These are phyloP conservation scores for Aspergillus tamarii DNA, from an alignment of 2,329 filamentous ascomycete genomes.

Conservation along the genomic window DNA sequence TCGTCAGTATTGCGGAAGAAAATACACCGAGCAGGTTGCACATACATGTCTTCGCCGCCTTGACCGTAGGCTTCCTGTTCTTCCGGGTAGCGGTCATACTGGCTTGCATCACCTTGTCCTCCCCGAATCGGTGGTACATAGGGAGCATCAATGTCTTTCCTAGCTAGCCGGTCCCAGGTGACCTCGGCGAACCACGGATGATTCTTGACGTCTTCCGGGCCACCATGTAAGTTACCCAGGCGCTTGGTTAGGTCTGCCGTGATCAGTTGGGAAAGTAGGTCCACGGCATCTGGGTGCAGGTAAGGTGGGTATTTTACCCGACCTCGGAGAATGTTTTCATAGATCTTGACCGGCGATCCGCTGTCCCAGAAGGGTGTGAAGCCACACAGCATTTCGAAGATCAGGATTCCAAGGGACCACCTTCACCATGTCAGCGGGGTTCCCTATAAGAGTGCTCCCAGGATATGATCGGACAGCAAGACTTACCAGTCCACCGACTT, in stretches of 20 bases:
- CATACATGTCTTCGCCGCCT: constrained; percentile 81
- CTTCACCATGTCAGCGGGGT: constrained; percentile 50
- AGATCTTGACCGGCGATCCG: constrained; percentile 97
- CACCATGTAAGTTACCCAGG: constrained; percentile 89
- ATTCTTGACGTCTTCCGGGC: constrained; percentile 88
- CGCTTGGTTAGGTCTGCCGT: constrained; percentile 94
- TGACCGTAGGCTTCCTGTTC: constrained; percentile 91
- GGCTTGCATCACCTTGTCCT: constrained; percentile 90
- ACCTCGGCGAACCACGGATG: constrained; percentile 97
- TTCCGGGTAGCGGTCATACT: constrained; percentile 97
- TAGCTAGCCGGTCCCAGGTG: constrained; percentile 90
- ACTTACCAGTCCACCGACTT: constrained; percentile 97
- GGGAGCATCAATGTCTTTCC: constrained; percentile 97
- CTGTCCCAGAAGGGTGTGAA: constrained; percentile 99
- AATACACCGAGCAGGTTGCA: constrained; percentile 33
- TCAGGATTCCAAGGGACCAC: constrained; percentile 98
- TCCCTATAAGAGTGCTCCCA: no score
- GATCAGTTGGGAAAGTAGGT: constrained; percentile 89
- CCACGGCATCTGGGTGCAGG: constrained; percentile 90
- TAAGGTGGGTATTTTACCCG: constrained; percentile 96
- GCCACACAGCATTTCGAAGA: constrained; percentile 99
- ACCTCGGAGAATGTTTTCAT: constrained; percentile 97
- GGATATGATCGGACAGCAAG: not conserved
- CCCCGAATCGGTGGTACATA: constrained; percentile 96
- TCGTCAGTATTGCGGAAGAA: not conserved